phyloP scores from a whole-genome alignment of 768 basidiomycete species.

The Hericium rajendrae region DNA sequence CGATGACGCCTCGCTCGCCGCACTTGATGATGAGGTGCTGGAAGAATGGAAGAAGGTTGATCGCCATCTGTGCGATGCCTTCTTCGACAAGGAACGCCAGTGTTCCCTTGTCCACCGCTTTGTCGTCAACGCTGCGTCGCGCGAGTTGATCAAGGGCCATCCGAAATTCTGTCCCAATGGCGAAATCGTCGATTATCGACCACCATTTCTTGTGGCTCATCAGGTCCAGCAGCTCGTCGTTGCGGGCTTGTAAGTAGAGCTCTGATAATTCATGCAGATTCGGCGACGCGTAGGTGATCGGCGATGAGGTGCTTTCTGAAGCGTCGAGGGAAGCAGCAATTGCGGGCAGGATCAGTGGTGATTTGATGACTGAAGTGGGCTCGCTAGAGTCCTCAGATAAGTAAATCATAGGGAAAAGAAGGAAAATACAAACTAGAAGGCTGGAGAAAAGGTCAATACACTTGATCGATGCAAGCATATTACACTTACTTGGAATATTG shows the following conservation, averaged over 20 bases:
- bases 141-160: slow-evolving; percentile 55
- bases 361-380: slow-evolving; percentile 87
- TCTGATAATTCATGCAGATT: slow-evolving; percentile 72
- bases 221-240: slow-evolving; percentile 33
- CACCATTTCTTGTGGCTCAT: slow-evolving; percentile 55
- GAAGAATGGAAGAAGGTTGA: slow-evolving; percentile 79
- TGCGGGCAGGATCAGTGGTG: slow-evolving; percentile 57
- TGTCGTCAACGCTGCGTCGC: slow-evolving; percentile 32
- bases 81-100: slow-evolving; percentile 55
- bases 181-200: slow-evolving; percentile 51
- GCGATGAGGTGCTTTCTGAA: slow-evolving; percentile 23
- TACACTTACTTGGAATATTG: slow-evolving; percentile 43
- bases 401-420: neutral
- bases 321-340: slow-evolving; percentile 31
- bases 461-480: neutral
- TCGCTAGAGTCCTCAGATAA: slow-evolving; percentile 42
- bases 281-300: slow-evolving; percentile 71
- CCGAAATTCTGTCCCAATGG: slow-evolving; percentile 59
- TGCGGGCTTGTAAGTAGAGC: slow-evolving; percentile 41
- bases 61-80: slow-evolving; percentile 72
- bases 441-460: slow-evolving; percentile 26
- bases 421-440: slow-evolving; percentile 57
- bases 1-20: slow-evolving; percentile 57
- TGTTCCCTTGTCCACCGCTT: slow-evolving; percentile 26
- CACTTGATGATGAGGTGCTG: slow-evolving; percentile 80